Conservation (phyloP, 768 basidiomycete genomes). For the Pleurotus tuoliensis region DNA sequence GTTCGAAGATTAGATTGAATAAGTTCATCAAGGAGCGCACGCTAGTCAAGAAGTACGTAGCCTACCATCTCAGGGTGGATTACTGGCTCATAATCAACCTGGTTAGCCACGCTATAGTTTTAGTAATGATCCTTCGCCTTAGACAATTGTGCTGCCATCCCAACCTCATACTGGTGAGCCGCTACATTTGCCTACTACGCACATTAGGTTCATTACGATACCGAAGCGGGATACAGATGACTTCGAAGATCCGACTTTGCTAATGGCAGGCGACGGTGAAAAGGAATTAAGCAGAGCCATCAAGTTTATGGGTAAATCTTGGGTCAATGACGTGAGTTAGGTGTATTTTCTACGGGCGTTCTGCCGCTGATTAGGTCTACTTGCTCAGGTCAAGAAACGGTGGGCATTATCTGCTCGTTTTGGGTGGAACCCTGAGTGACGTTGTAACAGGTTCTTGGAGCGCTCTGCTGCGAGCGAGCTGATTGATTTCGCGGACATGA, state of each 20-base stretch:
- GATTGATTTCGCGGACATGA: conserved; percentile 44
- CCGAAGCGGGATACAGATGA: conserved; percentile 38
- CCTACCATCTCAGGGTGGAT: not conserved
- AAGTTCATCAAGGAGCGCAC: conserved; percentile 62
- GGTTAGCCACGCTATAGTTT: not conserved
- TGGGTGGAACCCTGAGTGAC: not conserved
- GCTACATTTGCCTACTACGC: not conserved
- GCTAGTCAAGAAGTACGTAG: conserved; percentile 63
- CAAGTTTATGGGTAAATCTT: conserved; percentile 39
- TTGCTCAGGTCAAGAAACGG: conserved; percentile 33
- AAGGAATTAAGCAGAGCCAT: conserved; percentile 57
- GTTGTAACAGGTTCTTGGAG: conserved; percentile 35
- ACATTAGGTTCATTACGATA: not conserved
- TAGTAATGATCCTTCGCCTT: conserved; percentile 74
- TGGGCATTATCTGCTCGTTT: conserved; percentile 1
- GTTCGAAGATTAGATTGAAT: conserved; percentile 50
- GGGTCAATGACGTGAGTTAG: conserved; percentile 33
- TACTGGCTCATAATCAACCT: conserved; percentile 34
- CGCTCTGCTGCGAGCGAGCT: conserved; percentile 42
- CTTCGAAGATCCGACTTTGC: conserved; percentile 46
- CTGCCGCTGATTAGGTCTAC: not conserved
- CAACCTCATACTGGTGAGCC: conserved; percentile 57
- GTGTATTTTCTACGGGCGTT: not conserved
- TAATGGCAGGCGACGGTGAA: conserved; percentile 44
- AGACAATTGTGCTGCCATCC: conserved; percentile 76